Evolutionary conservation across 768 basidiomycete genomes (phyloP).

Genomic region (Mycena rebaudengoi): DNA sequence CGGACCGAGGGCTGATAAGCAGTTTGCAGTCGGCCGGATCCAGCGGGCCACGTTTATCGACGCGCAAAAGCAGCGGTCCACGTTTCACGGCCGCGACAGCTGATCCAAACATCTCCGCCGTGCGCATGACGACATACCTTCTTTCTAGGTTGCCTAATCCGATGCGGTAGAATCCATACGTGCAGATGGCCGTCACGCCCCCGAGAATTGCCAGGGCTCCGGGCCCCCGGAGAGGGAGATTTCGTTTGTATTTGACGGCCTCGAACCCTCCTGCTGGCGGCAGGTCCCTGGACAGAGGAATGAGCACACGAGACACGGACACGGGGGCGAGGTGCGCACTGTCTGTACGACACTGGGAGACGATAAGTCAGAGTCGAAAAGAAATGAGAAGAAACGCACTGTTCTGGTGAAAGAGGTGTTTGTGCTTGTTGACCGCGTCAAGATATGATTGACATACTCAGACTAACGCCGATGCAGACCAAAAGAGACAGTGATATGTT

Average conservation of each 20-base stretch:
- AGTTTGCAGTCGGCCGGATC: conserved; percentile 46
- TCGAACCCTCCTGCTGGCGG: conserved; percentile 95
- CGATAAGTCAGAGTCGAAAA: background rate
- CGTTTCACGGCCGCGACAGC: conserved; percentile 32
- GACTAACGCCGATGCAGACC: too few species aligned
- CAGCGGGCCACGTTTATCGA: conserved; percentile 10
- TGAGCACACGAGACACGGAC: conserved; percentile 15
- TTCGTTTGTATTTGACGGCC: conserved; percentile 92
- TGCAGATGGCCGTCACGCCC: conserved; percentile 86
- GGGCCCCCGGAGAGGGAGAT: conserved; percentile 89
- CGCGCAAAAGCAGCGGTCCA: conserved; percentile 36
- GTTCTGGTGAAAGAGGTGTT: too few species aligned
- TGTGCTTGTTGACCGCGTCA: background rate
- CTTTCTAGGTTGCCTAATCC: conserved; percentile 92
- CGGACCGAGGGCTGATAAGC: conserved; percentile 47
- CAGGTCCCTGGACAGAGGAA: conserved; percentile 82
- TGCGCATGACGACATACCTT: conserved; percentile 60
- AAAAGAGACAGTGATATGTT: too few species aligned
- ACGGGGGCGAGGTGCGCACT: conserved; percentile 30
- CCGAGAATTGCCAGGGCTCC: conserved; percentile 86
- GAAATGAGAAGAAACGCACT: too few species aligned
- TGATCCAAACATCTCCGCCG: conserved; percentile 45
- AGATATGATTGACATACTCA: too few species aligned
- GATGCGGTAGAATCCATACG: conserved; percentile 91
- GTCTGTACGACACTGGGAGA: conserved; percentile 54